These are phyloP conservation scores for Aspergillus texensis DNA, from an alignment of 2,329 filamentous ascomycete genomes.

Conservation along the genomic window DNA sequence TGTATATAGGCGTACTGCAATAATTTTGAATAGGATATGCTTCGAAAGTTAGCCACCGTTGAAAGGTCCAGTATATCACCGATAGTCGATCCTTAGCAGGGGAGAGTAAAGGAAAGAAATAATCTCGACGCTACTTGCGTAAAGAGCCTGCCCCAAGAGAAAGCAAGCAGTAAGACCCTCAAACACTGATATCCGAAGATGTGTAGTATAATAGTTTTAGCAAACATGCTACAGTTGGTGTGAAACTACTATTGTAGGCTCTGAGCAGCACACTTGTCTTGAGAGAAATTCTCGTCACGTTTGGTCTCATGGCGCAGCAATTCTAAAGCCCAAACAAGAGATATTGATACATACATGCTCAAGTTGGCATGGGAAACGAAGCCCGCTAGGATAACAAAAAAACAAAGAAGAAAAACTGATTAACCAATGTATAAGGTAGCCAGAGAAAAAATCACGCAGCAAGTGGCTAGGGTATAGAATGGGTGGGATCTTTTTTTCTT, in stretches of 20 bases:
- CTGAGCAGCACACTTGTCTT: not conserved
- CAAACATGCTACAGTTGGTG: not conserved
- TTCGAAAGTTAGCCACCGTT: not conserved
- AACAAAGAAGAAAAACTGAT: not conserved
- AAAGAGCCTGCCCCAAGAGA: not conserved
- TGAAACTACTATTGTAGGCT: not conserved
- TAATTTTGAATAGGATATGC: not conserved
- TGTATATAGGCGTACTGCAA: slow-evolving; percentile 4
- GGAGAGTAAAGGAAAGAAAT: no score
- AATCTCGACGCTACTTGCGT: not conserved
- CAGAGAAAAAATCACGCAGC: not conserved
- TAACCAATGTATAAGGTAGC: slow-evolving; percentile 1
- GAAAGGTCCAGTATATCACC: not conserved
- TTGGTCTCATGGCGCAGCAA: not conserved
- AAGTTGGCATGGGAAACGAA: not conserved
- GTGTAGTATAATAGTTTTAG: not conserved
- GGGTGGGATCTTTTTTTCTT: not conserved
- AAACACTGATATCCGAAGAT: not conserved
- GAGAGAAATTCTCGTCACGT: not conserved
- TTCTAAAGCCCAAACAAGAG: not conserved
- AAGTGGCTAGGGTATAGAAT: not conserved
- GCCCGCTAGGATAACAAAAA: not conserved
- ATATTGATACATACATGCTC: not conserved
- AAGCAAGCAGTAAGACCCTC: not conserved
- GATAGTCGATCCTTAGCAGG: not conserved